Base-by-base conservation (phyloP, 805 yeast species). In the Jamesozyma hellenica region DNA sequence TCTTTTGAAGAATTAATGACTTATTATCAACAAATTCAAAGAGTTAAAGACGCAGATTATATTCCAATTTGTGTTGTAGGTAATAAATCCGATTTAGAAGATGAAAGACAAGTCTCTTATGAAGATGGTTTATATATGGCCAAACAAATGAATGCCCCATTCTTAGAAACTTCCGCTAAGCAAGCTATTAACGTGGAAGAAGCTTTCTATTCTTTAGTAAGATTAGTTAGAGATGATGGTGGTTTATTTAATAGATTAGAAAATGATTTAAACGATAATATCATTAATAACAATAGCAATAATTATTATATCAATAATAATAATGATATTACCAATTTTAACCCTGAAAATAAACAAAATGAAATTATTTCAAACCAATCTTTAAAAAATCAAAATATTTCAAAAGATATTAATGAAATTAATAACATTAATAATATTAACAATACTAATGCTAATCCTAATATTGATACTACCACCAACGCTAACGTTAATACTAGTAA, bases 111-210 rank as follows among this genome's bases (percentile, higher is more conserved):
- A 54, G 90, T 83, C 4, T 69, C 79, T 31, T 71, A 62, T 48
- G 82, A 75, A 50, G 85, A 79, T 53, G 87, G 83, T 23, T 52
- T 63, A 34, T 64, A 63, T 42, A 65, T 83, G 46, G 88, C 90
- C 28, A 72, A 69, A 46, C 70, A 71, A 44, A 74, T 82, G 61
- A 69, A 72, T 44, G 77, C 83, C 44, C 77, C 81, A 45, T 92
- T 88, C 58, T 71, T 88, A 50, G 98, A 92, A 64, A 85, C 97
- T 1, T 78, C 90, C 31, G 97, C 97, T 18, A 92, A 92, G 61
- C 84, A 82, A 52, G 79, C 94, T 43, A 72, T 81, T 48, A 88
- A 92, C 52, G 96, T 92, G 34, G 94, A 85, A 56, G 86, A 80
- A 52, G 82, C 88, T 3, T 85, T 85, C 60, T 78, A 71, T 54